Evolutionary conservation across 176 grass and related monocot genomes (phyloP), one percentile per base, ranked within the genome.

Genomic region (Paspalum vaginatum): DNA sequence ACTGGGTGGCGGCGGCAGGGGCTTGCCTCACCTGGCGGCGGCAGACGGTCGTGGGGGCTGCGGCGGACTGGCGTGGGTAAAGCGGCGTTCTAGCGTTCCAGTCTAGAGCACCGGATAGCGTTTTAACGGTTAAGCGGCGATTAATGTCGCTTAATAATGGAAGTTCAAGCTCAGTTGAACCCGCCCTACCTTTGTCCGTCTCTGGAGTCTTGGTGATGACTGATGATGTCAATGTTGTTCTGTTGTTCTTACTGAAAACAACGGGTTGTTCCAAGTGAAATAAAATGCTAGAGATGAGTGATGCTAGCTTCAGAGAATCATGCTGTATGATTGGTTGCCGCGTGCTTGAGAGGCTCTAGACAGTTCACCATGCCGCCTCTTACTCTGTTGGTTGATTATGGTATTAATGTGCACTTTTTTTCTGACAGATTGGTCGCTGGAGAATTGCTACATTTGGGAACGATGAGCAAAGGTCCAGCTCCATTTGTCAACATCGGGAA

Each of bases 381-480:
- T 57, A 9, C 11, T 43, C 41, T 7, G 14, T 44, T 55, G 7
- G 13, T 71, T 70, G 79, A 37, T 81, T 54, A 40, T 50, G 44
- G 0, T 70, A 22, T 21, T 58, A 22, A 77, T 42, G 16, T 27
- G 39, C 4, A 43, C 7, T 40, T 67, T 61, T 26, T 61, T 49
- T 24, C 55, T 79, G 22, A 38, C 65, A 78, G 66, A 4, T 72
- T 27, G 42, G 72, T 10, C 72, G 6, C 9, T 4, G 43, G 48
- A 20, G 55, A 14, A 18, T 3, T 62, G 47, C 24, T 82, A 13
- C 64, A 25, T 72, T 26, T 6, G n/a, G 73, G 69, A 86, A 89
- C 81, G 65, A 97, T 97, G 94, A 86, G 65, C 65, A 80, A 89
- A 74, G 94, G 91, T 38, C 91, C 94, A 32, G 60, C 39, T 68